phyloP scores from a whole-genome alignment of 139 green algal genomes.

The Desmodesmus armatus region DNA sequence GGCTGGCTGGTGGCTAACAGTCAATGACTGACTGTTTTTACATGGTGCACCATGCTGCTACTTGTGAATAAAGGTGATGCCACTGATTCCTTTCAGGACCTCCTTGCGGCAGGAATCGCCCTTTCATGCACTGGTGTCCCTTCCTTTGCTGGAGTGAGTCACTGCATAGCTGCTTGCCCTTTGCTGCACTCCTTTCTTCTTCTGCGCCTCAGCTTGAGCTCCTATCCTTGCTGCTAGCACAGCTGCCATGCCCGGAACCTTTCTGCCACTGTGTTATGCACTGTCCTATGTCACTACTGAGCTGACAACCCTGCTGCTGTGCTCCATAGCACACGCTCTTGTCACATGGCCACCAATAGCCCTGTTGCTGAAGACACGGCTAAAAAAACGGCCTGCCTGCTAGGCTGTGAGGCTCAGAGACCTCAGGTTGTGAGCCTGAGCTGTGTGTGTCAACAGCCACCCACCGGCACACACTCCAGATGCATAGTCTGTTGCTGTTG shows the following conservation, averaged over 20 bases:
- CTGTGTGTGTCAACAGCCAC: not conserved
- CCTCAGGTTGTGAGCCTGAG: not conserved
- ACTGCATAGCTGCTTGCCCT: too few relatives aligned
- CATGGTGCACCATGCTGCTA: not conserved
- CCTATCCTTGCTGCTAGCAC: too few relatives aligned
- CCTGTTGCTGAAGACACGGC: not conserved
- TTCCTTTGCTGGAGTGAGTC: too few relatives aligned
- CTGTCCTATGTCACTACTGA: not conserved
- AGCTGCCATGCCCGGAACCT: too few relatives aligned
- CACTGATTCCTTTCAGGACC: too few relatives aligned
- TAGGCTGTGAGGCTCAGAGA: not conserved
- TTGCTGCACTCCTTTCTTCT: too few relatives aligned
- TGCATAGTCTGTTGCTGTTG: slow-evolving; percentile 5
- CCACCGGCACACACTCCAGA: slow-evolving; percentile 14
- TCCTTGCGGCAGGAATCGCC: too few relatives aligned
- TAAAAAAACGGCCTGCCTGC: too few relatives aligned
- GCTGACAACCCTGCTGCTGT: not conserved
- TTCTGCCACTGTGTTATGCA: too few relatives aligned
- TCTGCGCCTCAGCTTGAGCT: too few relatives aligned
- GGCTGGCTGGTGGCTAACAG: not conserved
- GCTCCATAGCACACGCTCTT: too few relatives aligned
- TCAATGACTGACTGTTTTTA: not conserved
- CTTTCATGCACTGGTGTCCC: too few relatives aligned
- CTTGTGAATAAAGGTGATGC: not conserved
- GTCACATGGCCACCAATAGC: not conserved